Base-by-base conservation (phyloP, 352 stramenopile species). In the Pythium phragmiticola region DNA sequence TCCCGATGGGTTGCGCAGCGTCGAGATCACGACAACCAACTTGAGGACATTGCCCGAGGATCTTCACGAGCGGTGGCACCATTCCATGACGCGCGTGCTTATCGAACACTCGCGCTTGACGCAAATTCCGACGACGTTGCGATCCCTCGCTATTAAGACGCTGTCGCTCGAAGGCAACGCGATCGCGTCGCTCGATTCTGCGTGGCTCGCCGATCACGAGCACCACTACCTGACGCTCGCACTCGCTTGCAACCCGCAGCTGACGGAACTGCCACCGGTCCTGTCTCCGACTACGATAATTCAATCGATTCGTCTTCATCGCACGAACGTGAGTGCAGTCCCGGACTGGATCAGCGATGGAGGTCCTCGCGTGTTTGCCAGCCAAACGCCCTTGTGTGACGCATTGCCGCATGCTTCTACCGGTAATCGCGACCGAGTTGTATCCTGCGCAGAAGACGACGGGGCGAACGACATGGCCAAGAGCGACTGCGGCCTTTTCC, bases 21-120 rank as follows among this genome's bases (percentile, higher is more conserved):
- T 71, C 39, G 65, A 71, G 47, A 60, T 71, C 30, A 51, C 55
- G 2, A 42, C 16, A 9, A 68, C 65, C 23, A 71, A 71, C 19
- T 37, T 71, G 3, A 30, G 33, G 3, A 7, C 19, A 26, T 58
- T 71, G 16, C 65, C 65, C 5, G 39, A 21, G 6, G 65, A 71
- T 36, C 26, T 71, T 17, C 51, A 63, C 42, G 36, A 47, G 16
- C 51, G 48, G 0, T 71, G 65, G 65, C 30, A 48, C 42, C 41
- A 62, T 30, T 21, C 60, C 3, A 63, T 71, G 52, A 33, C 53
- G 17, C 55, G 45, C 0, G 21, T 70, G 14, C 57, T 54, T 21
- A 56, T 69, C 16, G 63, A 69, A 21, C 48, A 64, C 49, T 60
- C 55, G 0, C 47, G 50, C 13, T 37, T 69, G 47, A 56, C 47